Evolutionary conservation across 495 filamentous ascomycete genomes (phyloP), one percentile per base, ranked within the genome.

Genomic region (Penicillium flavigenum): DNA sequence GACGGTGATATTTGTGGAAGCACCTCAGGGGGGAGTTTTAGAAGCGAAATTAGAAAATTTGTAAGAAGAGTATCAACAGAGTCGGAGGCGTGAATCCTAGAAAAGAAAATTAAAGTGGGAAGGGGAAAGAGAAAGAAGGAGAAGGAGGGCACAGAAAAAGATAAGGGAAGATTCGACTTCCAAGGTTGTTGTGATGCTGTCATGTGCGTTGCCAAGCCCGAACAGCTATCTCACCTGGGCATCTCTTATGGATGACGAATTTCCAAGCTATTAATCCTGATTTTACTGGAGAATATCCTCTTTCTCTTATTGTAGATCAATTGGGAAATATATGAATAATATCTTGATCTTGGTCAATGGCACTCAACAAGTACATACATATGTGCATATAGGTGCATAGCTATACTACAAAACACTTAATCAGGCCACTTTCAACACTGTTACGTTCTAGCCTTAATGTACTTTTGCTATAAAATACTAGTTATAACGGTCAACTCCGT

Each of bases 101-200:
- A 32, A 31, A 48, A 7, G n/a, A 32, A 39, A 39, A 43, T 29
- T 14, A 42, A 44, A 32, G 22, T 27, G 38, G 47, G 47, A 17
- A 50, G 36, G 36, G 16, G 6, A 3, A 24, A 29, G 14, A 47
- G 17, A 67, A 71, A 19, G 62, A 68, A 20, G 52, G 2, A 59
- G 39, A 72, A 64, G 45, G 68, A 64, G 45, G 66, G 49, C 62
- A 68, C 57, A 51, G 65, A 62, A 29, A 65, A 29, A 67, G 65
- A 53, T 39, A 50, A 50, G 47, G 47, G 32, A 50, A 38, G 47
- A 50, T 38, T 49, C 29, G 47, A 49, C 29, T 36, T 38, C 36
- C 34, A n/a, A 39, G 36, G 19, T 32, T 57, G 34, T 48, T 41
- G 79, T 83, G 57, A 69, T 72, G 66, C 64, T 69, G 65, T 69